Evolutionary conservation across 2,329 filamentous ascomycete species (phyloP), one percentile per base, ranked within the genome.

Genomic region (Fusarium albidum): DNA sequence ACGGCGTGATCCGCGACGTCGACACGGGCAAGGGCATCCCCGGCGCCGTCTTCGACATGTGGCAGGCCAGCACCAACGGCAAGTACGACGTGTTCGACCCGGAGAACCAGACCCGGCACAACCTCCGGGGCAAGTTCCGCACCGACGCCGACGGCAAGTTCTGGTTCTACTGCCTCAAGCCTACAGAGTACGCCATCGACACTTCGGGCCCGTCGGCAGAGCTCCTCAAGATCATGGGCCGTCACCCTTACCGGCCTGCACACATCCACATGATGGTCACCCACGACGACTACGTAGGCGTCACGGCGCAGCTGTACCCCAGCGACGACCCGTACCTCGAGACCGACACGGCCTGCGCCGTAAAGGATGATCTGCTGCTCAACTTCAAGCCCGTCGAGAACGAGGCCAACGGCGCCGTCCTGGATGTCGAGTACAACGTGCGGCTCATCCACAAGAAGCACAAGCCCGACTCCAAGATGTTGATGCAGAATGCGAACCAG

Each of bases 261-360:
- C 78, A 81, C 63, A 79, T 81, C 48, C 78, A 81, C 70, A 79
- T 80, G 64, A 80, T 79, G 78, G 78, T 81, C 52, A 83, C 83
- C 5, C 80, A 82, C 51, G 79, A 81, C n/a, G 84, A 85, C 4
- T 90, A 89, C 77, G 88, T 86, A 68, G 79, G 87, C 79, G 63
- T 91, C 54, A 89, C 88, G 2, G 92, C 90, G 1, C 90, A 93
- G 72, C 86, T 93, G 46, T 93, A 92, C 70, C 88, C 91, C 72
- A 80, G 80, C 56, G 78, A 83, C 56, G 84, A 88, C 73, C 80
- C 83, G 41, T 90, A 90, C 69, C 78, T 92, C 21, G 69, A 71
- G 31, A 71, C 70, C 2, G 74, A 76, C 42, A 71, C 72, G 34
- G 80, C 81, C 27, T 83, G 81, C 56, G 80, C 80, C 31, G 80